Evolutionary conservation across 2,329 filamentous ascomycete genomes (phyloP).

Genomic region (Pestalotiopsis fici): DNA sequence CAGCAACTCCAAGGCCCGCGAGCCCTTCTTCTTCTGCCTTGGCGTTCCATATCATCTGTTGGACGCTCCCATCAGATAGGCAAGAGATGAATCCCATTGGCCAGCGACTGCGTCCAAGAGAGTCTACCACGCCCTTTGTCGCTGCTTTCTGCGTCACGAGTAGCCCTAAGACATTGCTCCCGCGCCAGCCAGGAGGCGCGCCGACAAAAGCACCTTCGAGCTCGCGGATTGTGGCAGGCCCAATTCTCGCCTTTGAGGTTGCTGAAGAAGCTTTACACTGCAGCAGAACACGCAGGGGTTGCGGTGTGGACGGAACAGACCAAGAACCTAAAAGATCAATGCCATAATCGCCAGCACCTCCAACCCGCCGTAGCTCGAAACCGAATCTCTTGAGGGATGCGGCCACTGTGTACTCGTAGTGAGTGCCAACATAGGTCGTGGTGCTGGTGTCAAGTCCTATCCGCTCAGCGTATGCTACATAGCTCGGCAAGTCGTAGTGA

Average conservation of each 20-base stretch:
- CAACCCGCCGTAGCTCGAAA: conserved; percentile 66
- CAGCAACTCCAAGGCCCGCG: conserved; percentile 56
- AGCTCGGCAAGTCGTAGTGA: conserved; percentile 66
- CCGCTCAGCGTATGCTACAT: conserved; percentile 63
- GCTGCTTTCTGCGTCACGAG: conserved; percentile 70
- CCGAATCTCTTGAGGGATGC: conserved; percentile 58
- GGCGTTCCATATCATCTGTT: conserved; percentile 74
- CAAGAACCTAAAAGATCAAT: conserved; percentile 76
- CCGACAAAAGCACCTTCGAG: conserved; percentile 77
- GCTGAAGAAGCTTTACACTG: conserved; percentile 70
- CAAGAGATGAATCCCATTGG: conserved; percentile 74
- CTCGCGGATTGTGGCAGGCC: conserved; percentile 69
- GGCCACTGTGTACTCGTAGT: conserved; percentile 73
- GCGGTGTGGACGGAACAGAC: conserved; percentile 50
- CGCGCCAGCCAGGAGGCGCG: conserved; percentile 73
- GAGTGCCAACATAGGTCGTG: conserved; percentile 70
- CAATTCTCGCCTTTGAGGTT: conserved; percentile 32
- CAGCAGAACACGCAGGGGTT: conserved; percentile 47
- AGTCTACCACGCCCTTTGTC: conserved; percentile 77
- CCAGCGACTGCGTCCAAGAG: conserved; percentile 65
- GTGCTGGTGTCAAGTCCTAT: conserved; percentile 54
- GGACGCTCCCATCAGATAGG: conserved; percentile 54
- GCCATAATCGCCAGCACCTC: conserved; percentile 67
- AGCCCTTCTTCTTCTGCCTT: conserved; percentile 63
- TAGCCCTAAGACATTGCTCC: conserved; percentile 65